A percentile compares a stretch with the other conserved stretches of the same genome.
Conservation (phyloP, 225 moss, liverwort and hornwort species). For the Bryoerythrophyllum caledonicum region DNA sequence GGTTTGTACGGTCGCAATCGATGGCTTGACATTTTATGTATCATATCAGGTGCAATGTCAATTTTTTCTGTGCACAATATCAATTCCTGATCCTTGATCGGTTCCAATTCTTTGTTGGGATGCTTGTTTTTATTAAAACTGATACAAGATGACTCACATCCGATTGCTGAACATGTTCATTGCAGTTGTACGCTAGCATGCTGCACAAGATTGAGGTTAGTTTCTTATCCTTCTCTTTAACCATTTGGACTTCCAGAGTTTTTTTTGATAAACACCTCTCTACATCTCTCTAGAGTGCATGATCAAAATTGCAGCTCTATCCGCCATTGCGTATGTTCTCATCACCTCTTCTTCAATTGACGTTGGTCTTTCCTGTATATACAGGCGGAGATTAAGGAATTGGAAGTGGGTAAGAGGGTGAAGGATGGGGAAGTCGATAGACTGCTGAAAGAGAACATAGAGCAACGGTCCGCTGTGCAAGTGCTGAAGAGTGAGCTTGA, state of each 20-base stretch:
- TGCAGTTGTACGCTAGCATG: slow-evolving; percentile 47
- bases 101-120: background rate
- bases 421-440: slow-evolving; percentile 49
- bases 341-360: background rate
- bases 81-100: background rate
- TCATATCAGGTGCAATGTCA: background rate
- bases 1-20: background rate
- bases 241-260: background rate
- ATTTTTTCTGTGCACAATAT: background rate
- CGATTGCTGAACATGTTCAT: slow-evolving; percentile 30
- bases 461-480: slow-evolving; percentile 40
- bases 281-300: background rate
- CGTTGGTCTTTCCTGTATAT: background rate
- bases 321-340: background rate
- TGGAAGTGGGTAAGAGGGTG: slow-evolving; percentile 33
- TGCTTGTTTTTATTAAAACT: slow-evolving; percentile 11
- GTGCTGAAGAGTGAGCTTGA: slow-evolving; percentile 57
- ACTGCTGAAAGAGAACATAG: slow-evolving; percentile 41
- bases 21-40: background rate
- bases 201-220: slow-evolving; percentile 52
- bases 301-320: background rate
- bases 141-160: slow-evolving; percentile 38
- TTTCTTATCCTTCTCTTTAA: background rate
- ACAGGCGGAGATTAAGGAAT: slow-evolving; percentile 43
- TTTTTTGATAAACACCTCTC: background rate